Evolutionary conservation across 805 yeast species (phyloP), one percentile per base, ranked within the genome.

Genomic region (Torulaspora delbrueckii): DNA sequence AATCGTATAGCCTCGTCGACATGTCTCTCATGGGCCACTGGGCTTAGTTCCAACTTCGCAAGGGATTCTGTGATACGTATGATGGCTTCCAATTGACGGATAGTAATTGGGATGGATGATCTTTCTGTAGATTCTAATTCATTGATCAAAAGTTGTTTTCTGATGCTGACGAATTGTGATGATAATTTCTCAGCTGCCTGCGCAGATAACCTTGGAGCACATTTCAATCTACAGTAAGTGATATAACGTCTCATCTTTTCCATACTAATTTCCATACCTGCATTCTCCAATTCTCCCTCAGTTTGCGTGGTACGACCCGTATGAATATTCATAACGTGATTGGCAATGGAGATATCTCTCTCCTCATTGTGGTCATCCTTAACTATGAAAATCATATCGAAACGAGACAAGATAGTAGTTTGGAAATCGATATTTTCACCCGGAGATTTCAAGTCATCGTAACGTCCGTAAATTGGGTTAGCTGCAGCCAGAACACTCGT

Each of bases 341-440:
- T 81, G 3, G 99, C 99, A 58, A 93, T 89, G 1, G 88, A 79
- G 37, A 82, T 77, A 71, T 93, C 99, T 59, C 95, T 76, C 33
- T 72, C 76, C 54, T 83, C 86, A 62, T 89, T 83, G 66, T 93
- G 98, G 44, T 86, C 96, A 69, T 93, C 99, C 61, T 89, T 91
- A 43, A 93, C 96, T 57, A 93, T 87, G 69, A 88, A 93, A 59
- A 93, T 93, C 98, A 93, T 93, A 69, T 93, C 99, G 65, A 93
- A 93, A 71, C 99, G 84, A 9, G 99, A 93, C 66, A 93, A 74
- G 68, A 93, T 86, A 1, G 99, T 91, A 1, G 96, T 86, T 68
- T 93, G 99, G 72, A 93, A 93, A 66, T 93, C 99, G 58, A 93
- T 91, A 60, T 93, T 93, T 63, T 93, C 99, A 51, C 99, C 98